A percentile compares a stretch with the other conserved stretches of the same genome.
Conservation (phyloP, 768 basidiomycete species). For the Asterophora parasitica region DNA sequence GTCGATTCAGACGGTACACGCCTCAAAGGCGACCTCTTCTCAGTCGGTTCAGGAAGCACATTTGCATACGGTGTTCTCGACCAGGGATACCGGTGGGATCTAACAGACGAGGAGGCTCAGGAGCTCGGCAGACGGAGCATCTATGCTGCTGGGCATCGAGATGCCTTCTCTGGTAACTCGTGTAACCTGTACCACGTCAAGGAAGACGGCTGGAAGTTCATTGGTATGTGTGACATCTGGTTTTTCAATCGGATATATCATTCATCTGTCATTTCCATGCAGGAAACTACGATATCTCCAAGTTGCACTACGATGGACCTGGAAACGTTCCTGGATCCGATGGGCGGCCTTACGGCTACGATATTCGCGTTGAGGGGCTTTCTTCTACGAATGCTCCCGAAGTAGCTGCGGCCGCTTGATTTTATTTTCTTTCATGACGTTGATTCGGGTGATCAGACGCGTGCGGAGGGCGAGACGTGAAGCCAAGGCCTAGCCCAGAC, state of each 20-base stretch:
- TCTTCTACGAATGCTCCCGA: constrained; percentile 48
- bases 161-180: constrained; percentile 94
- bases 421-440: neutral
- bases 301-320: constrained; percentile 88
- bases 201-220: constrained; percentile 93
- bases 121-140: constrained; percentile 92
- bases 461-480: too few species aligned
- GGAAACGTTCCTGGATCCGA: constrained; percentile 60
- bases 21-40: constrained; percentile 95
- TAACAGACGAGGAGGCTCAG: constrained; percentile 89
- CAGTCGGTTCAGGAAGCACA: constrained; percentile 96
- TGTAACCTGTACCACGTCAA: constrained; percentile 96
- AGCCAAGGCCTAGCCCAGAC: too few species aligned
- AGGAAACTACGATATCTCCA: constrained; percentile 92
- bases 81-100: constrained; percentile 91
- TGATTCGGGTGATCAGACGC: too few species aligned
- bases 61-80: constrained; percentile 99
- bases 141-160: constrained; percentile 94
- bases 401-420: constrained; percentile 20
- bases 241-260: neutral
- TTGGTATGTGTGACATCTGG: constrained; percentile 50
- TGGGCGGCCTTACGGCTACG: constrained; percentile 77
- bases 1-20: constrained; percentile 97
- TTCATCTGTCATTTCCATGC: constrained; percentile 8
- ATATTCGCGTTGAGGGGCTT: constrained; percentile 57